Base-by-base conservation (phyloP, 2,329 filamentous ascomycete genomes). In the Aspergillus sp. region DNA sequence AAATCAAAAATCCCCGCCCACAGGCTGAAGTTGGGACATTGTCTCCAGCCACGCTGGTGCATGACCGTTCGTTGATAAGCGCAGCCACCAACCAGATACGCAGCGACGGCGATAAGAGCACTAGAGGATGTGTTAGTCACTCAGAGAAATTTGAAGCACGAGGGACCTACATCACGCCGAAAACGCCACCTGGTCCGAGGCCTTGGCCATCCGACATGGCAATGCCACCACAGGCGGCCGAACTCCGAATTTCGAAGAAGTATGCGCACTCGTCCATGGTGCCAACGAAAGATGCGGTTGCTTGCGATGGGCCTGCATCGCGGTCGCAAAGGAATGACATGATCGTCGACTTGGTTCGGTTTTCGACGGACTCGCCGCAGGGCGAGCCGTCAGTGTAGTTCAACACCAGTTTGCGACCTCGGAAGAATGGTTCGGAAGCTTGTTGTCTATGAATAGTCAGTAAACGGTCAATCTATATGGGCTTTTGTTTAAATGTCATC, bases 61-160 rank as follows among this genome's bases (percentile, higher is more conserved):
- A 92, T 88, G 53, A 99, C 92, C 29, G 91, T 95, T 54, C 94
- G 85, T 73, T 97, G 93, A 78, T 97, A 99, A 58, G 96, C 91
- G 63, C 96, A 88, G 65, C 94, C 94, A 61, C 94, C 94, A 34
- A 95, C 82, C 50, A 96, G 78, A 73, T 99, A 99, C 19, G 94
- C 94, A 9, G 93, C 76, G 34, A 97, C 81, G 9, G 92, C 89
- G 48, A 88, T 86, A 38, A 83, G 65, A n/a, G 76, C 76, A 56
- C 77, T 79, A 53, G 14, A 17, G n/a, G 13, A 42, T 23, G 29
- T n/a, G 13, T 36, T 43, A 45, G 29, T 13, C 14, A 6, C 16
- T 29, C 23, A 6, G 16, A 4, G 2, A 25, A 20, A 9, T 21
- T 34, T 31, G 3, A 10, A 38, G 13, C 6, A 44, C 32, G 45